Conservation (phyloP, 139 green algal genomes). For the Chara braunii region DNA sequence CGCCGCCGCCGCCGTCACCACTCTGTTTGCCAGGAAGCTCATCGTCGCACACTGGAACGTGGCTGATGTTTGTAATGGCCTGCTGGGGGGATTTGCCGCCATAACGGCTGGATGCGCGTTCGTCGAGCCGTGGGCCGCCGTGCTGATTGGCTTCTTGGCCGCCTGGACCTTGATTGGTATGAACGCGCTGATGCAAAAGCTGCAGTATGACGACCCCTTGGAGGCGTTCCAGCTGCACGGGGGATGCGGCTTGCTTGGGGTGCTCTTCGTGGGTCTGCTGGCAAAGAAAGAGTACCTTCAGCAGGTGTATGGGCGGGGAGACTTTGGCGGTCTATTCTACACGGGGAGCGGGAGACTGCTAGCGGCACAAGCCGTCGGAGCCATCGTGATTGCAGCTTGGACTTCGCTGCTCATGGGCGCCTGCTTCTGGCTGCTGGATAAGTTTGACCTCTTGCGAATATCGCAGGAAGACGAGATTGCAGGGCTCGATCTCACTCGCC, state of each 20-base stretch:
- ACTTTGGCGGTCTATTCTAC: slow-evolving; percentile 40
- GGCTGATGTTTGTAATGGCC: slow-evolving; percentile 35
- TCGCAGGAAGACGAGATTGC: slow-evolving; percentile 43
- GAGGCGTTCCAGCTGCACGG: slow-evolving; percentile 69
- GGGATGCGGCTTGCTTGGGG: slow-evolving; percentile 50
- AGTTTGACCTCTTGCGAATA: slow-evolving; percentile 41
- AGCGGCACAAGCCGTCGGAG: slow-evolving; percentile 48
- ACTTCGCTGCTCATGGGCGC: slow-evolving; percentile 43
- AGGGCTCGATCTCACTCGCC: slow-evolving; percentile 50
- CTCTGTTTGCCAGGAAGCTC: slow-evolving; percentile 42
- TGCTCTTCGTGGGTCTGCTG: slow-evolving; percentile 41
- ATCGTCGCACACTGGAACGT: slow-evolving; percentile 31
- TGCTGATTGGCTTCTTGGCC: slow-evolving; percentile 41
- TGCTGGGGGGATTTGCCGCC: slow-evolving; percentile 25
- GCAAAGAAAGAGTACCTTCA: slow-evolving; percentile 46
- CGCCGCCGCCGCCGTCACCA: slow-evolving; percentile 49
- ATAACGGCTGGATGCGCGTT: slow-evolving; percentile 29
- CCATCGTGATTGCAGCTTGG: slow-evolving; percentile 61
- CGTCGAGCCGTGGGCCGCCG: slow-evolving; percentile 37
- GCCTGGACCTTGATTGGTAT: slow-evolving; percentile 36
- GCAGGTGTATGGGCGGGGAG: slow-evolving; percentile 15
- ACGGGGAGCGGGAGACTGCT: slow-evolving; percentile 44
- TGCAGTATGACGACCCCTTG: slow-evolving; percentile 64
- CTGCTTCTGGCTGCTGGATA: slow-evolving; percentile 64
- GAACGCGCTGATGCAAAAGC: slow-evolving; percentile 26